These are phyloP conservation scores for Eucalyptus marginata DNA, from an alignment of 345 rosid genomes.

Conservation along the genomic window DNA sequence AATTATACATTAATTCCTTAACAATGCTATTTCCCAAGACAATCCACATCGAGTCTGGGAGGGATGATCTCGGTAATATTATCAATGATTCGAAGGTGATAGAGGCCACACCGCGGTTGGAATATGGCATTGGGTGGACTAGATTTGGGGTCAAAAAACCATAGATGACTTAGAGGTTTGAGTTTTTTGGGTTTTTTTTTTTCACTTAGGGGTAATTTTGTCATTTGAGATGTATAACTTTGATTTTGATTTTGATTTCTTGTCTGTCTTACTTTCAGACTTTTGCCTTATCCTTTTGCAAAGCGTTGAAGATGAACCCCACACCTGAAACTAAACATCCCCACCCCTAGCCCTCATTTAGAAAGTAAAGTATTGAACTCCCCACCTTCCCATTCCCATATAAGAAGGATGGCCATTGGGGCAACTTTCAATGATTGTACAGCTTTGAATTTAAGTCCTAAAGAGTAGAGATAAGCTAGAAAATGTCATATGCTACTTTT, in stretches of 20 bases:
- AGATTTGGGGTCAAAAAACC: not conserved
- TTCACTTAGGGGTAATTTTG: not conserved
- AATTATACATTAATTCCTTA: too few species aligned
- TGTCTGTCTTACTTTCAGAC: rapidly evolving
- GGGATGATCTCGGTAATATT: not conserved
- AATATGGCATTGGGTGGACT: not conserved
- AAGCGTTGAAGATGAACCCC: too few species aligned
- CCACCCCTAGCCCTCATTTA: too few species aligned
- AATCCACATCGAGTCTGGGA: not conserved
- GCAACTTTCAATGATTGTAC: too few species aligned
- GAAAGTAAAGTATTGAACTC: too few species aligned
- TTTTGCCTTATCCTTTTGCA: too few species aligned
- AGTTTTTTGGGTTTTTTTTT: not conserved
- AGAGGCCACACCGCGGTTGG: not conserved
- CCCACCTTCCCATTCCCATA: too few species aligned
- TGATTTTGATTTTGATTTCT: too few species aligned
- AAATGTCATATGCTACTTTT: not conserved
- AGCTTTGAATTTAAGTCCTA: not conserved
- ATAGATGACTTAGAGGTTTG: not conserved
- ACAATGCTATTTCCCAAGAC: not conserved
- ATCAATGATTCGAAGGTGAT: not conserved
- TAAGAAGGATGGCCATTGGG: too few species aligned
- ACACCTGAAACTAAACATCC: too few species aligned
- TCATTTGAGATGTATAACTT: not conserved
- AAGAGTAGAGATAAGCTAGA: not conserved